Conservation (phyloP, 768 basidiomycete genomes). For the Plicaturopsis crispa region DNA sequence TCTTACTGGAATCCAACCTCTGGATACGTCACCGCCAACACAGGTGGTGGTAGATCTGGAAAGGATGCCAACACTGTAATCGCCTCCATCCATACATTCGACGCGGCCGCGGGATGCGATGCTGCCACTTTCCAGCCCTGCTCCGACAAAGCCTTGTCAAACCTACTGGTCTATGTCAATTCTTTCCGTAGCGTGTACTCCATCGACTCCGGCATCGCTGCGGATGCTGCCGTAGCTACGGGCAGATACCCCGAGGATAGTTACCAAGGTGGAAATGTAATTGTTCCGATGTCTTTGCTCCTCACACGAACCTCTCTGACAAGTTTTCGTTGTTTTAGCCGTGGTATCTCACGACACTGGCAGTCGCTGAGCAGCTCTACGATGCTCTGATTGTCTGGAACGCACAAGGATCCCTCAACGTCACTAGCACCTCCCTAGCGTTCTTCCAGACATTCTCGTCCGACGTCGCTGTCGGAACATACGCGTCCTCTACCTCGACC, state of each 20-base stretch:
- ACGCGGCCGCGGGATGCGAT: constrained; percentile 45
- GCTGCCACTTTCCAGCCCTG: constrained; percentile 67
- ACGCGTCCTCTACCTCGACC: constrained; percentile 34
- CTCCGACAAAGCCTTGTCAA: constrained; percentile 67
- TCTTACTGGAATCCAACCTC: constrained; percentile 43
- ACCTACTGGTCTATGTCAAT: constrained; percentile 55
- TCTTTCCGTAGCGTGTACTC: constrained; percentile 58
- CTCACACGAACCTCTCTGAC: neutral
- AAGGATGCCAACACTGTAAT: constrained; percentile 46
- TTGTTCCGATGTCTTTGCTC: constrained; percentile 5
- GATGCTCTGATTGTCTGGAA: constrained; percentile 64
- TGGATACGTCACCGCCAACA: constrained; percentile 44
- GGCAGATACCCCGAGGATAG: constrained; percentile 55
- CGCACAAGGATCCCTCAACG: constrained; percentile 34
- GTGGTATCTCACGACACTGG: constrained; percentile 70
- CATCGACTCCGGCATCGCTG: constrained; percentile 51
- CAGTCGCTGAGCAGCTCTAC: constrained; percentile 73
- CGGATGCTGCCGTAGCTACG: constrained; percentile 42
- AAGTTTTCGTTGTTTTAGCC: constrained; percentile 31
- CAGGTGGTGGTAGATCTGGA: constrained; percentile 40
- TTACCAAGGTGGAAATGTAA: constrained; percentile 46
- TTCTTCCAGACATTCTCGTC: constrained; percentile 60
- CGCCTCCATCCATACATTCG: constrained; percentile 51
- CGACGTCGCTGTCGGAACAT: constrained; percentile 41
- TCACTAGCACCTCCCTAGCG: constrained; percentile 54